Evolutionary conservation across 2,329 filamentous ascomycete species (phyloP).

Genomic region (Colletotrichum phormii): DNA sequence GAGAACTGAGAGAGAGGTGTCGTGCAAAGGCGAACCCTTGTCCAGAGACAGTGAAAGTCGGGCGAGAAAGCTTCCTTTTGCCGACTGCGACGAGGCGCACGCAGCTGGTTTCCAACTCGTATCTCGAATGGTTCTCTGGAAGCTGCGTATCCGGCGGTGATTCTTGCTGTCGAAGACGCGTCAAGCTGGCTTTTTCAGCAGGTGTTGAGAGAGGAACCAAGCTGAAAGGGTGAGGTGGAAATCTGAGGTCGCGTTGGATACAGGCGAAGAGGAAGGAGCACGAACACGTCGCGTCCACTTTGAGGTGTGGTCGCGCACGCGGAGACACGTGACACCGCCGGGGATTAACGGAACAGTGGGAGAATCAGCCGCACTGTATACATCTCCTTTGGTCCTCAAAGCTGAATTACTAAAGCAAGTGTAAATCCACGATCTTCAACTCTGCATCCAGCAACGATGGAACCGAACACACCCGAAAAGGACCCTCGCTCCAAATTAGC

Average conservation of each 20-base stretch:
- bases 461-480: constrained; percentile 15
- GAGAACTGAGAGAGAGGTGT: constrained; percentile 85
- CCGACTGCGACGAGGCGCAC: constrained; percentile 39
- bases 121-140: constrained; percentile 44
- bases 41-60: constrained; percentile 21
- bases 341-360: neutral
- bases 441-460: constrained; percentile 22
- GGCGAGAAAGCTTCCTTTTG: constrained; percentile 59
- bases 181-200: neutral
- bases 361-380: neutral
- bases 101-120: constrained; percentile 40
- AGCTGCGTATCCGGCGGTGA: constrained; percentile 5
- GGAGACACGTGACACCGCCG: constrained; percentile 43
- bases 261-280: neutral
- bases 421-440: neutral
- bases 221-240: neutral
- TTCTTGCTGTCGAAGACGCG: neutral
- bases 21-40: constrained; percentile 64
- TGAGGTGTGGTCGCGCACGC: constrained; percentile 5
- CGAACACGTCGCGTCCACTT: constrained; percentile 1
- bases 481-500: constrained; percentile 39
- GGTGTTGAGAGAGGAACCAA: neutral
- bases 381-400: neutral
- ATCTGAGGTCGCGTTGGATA: neutral
- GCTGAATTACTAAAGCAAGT: constrained; percentile 2